phyloP scores from a whole-genome alignment of 495 filamentous ascomycete species.

The Aspergillus sparsus region DNA sequence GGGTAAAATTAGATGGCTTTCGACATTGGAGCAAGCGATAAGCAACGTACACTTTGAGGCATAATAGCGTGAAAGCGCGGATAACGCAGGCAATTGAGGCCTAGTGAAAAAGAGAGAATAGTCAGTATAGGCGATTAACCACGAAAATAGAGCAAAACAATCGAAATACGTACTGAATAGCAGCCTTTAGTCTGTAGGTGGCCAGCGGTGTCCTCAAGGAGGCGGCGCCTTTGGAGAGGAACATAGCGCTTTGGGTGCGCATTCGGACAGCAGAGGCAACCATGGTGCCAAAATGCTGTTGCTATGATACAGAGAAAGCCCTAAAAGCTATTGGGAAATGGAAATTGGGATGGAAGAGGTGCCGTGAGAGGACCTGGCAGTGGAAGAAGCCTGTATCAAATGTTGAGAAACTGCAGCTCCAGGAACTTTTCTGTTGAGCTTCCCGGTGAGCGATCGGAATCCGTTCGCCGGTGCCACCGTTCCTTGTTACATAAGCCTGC shows the following conservation, averaged over 20 bases:
- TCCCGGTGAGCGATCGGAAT: constrained; percentile 40
- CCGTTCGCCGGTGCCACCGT: constrained; percentile 28
- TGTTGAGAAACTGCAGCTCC: constrained; percentile 26
- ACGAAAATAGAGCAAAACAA: neutral
- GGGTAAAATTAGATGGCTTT: constrained; percentile 25
- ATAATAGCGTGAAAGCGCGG: constrained; percentile 70
- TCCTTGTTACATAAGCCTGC: constrained; percentile 29
- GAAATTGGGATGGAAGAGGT: constrained; percentile 32
- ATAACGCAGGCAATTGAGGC: constrained; percentile 54
- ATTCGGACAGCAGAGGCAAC: constrained; percentile 51
- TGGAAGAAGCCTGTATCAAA: constrained; percentile 30
- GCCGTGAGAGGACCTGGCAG: constrained; percentile 32
- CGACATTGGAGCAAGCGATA: constrained; percentile 13
- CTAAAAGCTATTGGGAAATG: constrained; percentile 30
- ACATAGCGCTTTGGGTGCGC: constrained; percentile 50
- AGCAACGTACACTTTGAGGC: constrained; percentile 69
- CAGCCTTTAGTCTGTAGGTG: constrained; percentile 47
- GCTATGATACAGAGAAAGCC: constrained; percentile 31
- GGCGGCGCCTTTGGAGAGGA: constrained; percentile 45
- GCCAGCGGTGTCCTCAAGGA: constrained; percentile 48
- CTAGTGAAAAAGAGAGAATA: constrained; percentile 26
- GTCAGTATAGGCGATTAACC: constrained; percentile 23
- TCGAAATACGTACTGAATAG: constrained; percentile 38
- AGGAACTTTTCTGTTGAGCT: constrained; percentile 53
- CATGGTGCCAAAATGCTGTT: constrained; percentile 41